Percentiles rank a stretch among this genome's conserved stretches.
phyloP scores from a whole-genome alignment of 139 green algal genomes.

The Edaphochlamys debaryana region DNA sequence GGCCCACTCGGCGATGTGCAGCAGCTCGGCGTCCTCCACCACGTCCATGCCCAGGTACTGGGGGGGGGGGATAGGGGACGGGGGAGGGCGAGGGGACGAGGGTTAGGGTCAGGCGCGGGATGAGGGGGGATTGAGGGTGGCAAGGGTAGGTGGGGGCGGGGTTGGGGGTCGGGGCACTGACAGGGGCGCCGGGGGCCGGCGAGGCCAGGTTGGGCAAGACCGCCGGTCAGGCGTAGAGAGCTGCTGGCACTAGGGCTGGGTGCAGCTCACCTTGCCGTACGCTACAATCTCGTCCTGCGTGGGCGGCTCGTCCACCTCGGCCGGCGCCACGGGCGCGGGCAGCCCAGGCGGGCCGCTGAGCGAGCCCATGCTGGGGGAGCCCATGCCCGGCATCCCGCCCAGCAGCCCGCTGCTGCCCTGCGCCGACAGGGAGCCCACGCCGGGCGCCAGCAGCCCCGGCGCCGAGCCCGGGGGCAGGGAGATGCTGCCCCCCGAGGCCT shows the following conservation, averaged over 20 bases:
- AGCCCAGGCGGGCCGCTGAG: background rate
- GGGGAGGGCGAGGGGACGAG: no score
- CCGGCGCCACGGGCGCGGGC: background rate
- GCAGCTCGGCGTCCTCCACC: slow-evolving; percentile 66
- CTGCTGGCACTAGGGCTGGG: no score
- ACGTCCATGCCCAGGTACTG: slow-evolving; percentile 69
- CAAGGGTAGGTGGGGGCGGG: no score
- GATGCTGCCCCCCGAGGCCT: background rate
- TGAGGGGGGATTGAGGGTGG: background rate
- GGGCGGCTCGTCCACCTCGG: slow-evolving; percentile 52
- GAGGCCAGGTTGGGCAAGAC: no score
- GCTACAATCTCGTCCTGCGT: slow-evolving; percentile 51
- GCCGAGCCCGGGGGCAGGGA: background rate
- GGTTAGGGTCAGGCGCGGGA: background rate
- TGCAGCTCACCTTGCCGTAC: slow-evolving; percentile 57
- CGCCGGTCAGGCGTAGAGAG: no score
- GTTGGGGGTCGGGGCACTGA: no score
- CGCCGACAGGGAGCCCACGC: no score
- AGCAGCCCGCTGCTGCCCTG: background rate
- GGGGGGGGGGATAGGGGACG: background rate
- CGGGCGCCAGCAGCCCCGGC: background rate
- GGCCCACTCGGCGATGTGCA: slow-evolving; percentile 86
- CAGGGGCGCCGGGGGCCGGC: no score
- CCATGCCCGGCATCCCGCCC: background rate
- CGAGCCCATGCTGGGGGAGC: background rate